These are phyloP conservation scores for Ramalina peruviana DNA, from an alignment of 495 filamentous ascomycete species.

Conservation along the genomic window DNA sequence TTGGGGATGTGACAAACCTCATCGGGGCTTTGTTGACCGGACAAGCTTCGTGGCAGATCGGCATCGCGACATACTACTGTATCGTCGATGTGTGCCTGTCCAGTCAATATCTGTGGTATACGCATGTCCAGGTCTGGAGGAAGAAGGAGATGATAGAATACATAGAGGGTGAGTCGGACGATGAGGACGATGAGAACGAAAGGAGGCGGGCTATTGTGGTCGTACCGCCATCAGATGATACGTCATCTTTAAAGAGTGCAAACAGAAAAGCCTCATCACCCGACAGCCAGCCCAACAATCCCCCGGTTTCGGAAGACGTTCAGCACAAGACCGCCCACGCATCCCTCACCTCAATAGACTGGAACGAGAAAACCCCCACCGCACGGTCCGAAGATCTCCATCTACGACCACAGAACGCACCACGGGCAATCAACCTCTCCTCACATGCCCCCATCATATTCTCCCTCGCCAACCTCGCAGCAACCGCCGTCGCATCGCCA, in stretches of 20 bases:
- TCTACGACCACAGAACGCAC: too few relatives aligned
- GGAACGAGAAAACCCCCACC: too few relatives aligned
- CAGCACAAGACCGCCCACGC: background rate
- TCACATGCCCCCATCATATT: background rate
- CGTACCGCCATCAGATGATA: conserved; percentile 3
- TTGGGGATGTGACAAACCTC: conserved; percentile 56
- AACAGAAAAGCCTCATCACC: background rate
- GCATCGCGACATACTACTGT: conserved; percentile 55
- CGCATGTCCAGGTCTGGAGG: conserved; percentile 29
- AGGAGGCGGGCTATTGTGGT: conserved; percentile 18
- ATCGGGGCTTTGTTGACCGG: conserved; percentile 49
- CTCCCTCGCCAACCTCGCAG: conserved; percentile 20
- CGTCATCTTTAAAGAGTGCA: background rate
- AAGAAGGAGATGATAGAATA: conserved; percentile 15
- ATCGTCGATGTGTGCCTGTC: conserved; percentile 50
- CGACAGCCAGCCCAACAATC: background rate
- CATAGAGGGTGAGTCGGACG: background rate
- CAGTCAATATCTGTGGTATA: conserved; percentile 57
- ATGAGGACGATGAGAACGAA: conserved; percentile 14
- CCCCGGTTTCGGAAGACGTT: background rate
- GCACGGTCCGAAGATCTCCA: too few relatives aligned
- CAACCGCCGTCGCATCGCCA: background rate
- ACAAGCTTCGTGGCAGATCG: conserved; percentile 58
- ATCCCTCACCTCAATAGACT: too few relatives aligned
- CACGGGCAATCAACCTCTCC: background rate